phyloP scores from a whole-genome alignment of 306 rosid species.

The Pyrus communis region DNA sequence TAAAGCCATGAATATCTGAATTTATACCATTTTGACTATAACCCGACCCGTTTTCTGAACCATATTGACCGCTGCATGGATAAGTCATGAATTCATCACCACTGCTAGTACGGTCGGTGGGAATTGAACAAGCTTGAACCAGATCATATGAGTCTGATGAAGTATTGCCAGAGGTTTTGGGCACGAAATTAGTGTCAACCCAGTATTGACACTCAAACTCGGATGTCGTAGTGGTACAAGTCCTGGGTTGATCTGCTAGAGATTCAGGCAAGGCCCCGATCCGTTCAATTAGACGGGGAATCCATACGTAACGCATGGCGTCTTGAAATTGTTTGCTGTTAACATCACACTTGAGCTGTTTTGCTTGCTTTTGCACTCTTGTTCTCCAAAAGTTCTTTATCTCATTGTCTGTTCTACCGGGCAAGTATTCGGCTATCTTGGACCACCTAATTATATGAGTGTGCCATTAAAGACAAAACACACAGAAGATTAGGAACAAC shows the following conservation, averaged over 20 bases:
- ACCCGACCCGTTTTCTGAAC: conserved; percentile 11
- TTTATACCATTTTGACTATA: neutral
- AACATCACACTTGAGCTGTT: conserved; percentile 79
- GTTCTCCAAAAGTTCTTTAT: conserved; percentile 97
- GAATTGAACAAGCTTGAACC: conserved; percentile 20
- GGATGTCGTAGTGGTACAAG: neutral
- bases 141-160: conserved; percentile 25
- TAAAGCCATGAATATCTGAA: neutral
- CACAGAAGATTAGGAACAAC: neutral
- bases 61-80: neutral
- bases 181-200: conserved; percentile 4
- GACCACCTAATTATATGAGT: conserved; percentile 58
- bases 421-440: conserved; percentile 73
- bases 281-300: conserved; percentile 73
- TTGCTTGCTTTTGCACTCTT: conserved; percentile 85
- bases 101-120: conserved; percentile 3
- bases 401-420: conserved; percentile 92
- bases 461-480: neutral
- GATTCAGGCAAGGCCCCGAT: conserved; percentile 39
- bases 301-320: conserved; percentile 75
- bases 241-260: neutral
- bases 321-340: conserved; percentile 83
- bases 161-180: neutral
- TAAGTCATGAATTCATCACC: neutral
- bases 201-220: neutral